Percentiles rank a stretch among this genome's conserved stretches.
These are phyloP conservation scores for Exophiala bonariae DNA, from an alignment of 2,329 filamentous ascomycete genomes.

Conservation along the genomic window DNA sequence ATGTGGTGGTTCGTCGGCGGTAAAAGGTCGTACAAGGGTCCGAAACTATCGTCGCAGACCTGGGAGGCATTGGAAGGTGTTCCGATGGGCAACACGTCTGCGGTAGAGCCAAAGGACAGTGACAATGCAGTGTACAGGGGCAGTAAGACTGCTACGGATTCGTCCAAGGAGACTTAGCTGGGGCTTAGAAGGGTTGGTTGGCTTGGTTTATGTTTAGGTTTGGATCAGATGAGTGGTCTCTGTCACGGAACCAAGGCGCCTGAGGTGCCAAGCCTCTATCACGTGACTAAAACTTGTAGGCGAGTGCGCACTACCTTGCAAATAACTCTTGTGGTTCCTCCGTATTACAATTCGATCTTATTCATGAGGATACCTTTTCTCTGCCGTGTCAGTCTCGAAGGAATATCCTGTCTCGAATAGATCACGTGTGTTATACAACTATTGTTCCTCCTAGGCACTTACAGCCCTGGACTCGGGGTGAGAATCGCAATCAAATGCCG, in stretches of 20 bases:
- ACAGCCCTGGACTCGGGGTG: not conserved
- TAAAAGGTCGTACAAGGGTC: conserved; percentile 16
- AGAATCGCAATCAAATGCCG: not conserved
- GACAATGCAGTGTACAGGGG: not conserved
- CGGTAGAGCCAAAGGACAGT: not conserved
- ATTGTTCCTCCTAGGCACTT: not conserved
- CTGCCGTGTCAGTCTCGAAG: too few species aligned
- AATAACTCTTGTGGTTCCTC: too few species aligned
- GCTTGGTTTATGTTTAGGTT: not conserved
- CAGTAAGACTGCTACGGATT: not conserved
- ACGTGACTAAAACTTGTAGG: too few species aligned
- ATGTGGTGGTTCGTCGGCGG: conserved; percentile 40
- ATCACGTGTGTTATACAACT: not conserved
- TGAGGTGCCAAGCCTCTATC: too few species aligned
- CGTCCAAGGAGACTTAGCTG: not conserved
- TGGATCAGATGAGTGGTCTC: not conserved
- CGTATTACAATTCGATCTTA: too few species aligned
- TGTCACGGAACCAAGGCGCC: too few species aligned
- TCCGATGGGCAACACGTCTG: not conserved
- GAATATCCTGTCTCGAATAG: not conserved
- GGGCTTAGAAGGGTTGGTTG: not conserved
- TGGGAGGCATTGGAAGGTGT: not conserved
- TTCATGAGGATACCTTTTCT: too few species aligned
- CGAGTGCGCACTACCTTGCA: too few species aligned
- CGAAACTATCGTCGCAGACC: conserved; percentile 43